These are phyloP conservation scores for Xanthoconium purpureum DNA, from an alignment of 768 basidiomycete genomes.

Conservation along the genomic window DNA sequence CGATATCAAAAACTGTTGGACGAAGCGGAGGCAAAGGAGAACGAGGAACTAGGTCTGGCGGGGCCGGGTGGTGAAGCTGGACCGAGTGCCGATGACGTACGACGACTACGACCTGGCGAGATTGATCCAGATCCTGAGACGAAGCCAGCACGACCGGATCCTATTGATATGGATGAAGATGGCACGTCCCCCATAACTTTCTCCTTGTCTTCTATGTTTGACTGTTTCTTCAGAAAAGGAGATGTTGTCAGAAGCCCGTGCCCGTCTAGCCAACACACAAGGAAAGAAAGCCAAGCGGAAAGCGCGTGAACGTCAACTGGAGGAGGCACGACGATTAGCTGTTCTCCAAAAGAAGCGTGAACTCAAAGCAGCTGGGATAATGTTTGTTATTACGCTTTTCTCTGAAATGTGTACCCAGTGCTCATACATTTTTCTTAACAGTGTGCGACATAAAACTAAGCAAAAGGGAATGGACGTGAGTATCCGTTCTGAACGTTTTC, in stretches of 20 bases:
- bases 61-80: constrained; percentile 78
- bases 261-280: constrained; percentile 96
- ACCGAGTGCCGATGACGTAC: constrained; percentile 90
- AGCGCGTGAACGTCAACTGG: constrained; percentile 93
- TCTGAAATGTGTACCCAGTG: not conserved
- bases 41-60: constrained; percentile 87
- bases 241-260: constrained; percentile 98
- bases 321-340: constrained; percentile 91
- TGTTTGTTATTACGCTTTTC: constrained; percentile 47
- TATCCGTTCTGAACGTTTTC: constrained; percentile 3
- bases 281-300: constrained; percentile 99
- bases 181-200: constrained; percentile 45
- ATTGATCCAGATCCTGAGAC: constrained; percentile 99
- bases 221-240: constrained; percentile 75
- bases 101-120: constrained; percentile 88
- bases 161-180: constrained; percentile 99
- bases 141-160: constrained; percentile 96
- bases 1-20: constrained; percentile 97
- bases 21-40: constrained; percentile 95
- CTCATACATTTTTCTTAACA: constrained; percentile 28
- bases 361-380: constrained; percentile 96
- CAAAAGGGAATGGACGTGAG: constrained; percentile 96
- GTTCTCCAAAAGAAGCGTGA: constrained; percentile 97
- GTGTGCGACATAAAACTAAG: constrained; percentile 92
- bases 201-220: not conserved